Percentiles rank a stretch among this genome's conserved stretches.
Conservation (phyloP, 331 rosid species). For the Quercus tomentella region DNA sequence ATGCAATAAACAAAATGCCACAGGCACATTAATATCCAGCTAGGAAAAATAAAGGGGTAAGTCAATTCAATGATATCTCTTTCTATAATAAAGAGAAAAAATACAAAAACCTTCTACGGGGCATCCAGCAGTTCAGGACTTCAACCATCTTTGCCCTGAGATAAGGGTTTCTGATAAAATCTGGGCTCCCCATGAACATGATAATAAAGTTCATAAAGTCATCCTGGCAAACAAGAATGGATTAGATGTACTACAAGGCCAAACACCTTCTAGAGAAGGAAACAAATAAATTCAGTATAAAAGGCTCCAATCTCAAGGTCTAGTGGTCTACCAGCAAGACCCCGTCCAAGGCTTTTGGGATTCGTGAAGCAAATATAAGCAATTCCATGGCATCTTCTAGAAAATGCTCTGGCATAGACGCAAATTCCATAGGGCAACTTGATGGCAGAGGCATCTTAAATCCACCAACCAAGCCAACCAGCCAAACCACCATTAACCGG, state of each 20-base stretch:
- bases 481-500: constrained; percentile 91
- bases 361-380: constrained; percentile 92
- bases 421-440: constrained; percentile 79
- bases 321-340: constrained; percentile 77
- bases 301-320: constrained; percentile 1
- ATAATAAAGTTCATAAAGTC: constrained; percentile 96
- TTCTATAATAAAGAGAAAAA: constrained; percentile 10
- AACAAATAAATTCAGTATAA: constrained; percentile 1
- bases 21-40: constrained; percentile 24
- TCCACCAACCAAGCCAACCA: constrained; percentile 95
- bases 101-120: constrained; percentile 73
- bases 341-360: constrained; percentile 96
- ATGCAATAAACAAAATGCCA: constrained; percentile 5
- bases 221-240: constrained; percentile 56
- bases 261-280: constrained; percentile 4
- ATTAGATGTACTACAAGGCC: not conserved
- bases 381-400: constrained; percentile 99
- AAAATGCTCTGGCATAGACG: constrained; percentile 97
- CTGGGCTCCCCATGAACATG: constrained; percentile 98
- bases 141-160: constrained; percentile 99
- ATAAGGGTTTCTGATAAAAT: constrained; percentile 86
- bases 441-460: constrained; percentile 92
- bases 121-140: constrained; percentile 98
- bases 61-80: not conserved
- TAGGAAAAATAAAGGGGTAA: constrained; percentile 8